Evolutionary conservation across 2,329 filamentous ascomycete genomes (phyloP), one percentile per base, ranked within the genome.

Genomic region (Colletotrichum sp.): DNA sequence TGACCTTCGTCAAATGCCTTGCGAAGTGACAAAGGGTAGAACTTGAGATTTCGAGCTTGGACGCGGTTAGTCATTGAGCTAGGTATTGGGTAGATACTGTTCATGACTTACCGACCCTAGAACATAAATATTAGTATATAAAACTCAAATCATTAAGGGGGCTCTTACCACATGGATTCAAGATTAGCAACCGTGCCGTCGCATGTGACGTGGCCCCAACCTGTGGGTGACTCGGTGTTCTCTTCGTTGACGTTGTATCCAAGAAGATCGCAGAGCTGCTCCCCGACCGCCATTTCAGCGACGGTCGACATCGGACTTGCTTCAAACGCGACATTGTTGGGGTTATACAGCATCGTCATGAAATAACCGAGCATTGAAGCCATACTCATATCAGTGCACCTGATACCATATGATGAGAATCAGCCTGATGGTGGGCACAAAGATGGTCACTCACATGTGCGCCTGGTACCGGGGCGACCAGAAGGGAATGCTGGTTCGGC

Each of bases 301-400:
- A 87, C 72, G 0, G 87, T 89, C 1, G 86, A 85, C 15, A 88
- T 77, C 1, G 88, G 88, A 57, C 86, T 88, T 2, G 84, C 87
- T 74, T 89, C 88, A 0, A 87, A 78, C 2, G 87, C 82, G 2
- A 89, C 85, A 44, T 89, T 89, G 80, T 89, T 89, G 0, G 87
- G 87, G 64, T 89, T 89, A 74, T 88, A 89, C 29, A 89, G 39
- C 87, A 89, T 89, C 0, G 87, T 87, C 82, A 87, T 87, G 32
- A 88, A 86, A 78, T 88, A 88, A 1, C 87, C 87, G 5, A 88
- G 80, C 4, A 88, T 69, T 2, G 84, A 82, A 0, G 87, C 81
- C 85, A 88, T 88, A 63, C 80, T 84, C 79, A 87, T 65, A 72
- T 88, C 84, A 25, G 83, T 85, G 66, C 81, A 82, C 78, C 79